Base-by-base conservation (phyloP, 371 early-diverging fungal species). In the Mucor mucedo region DNA sequence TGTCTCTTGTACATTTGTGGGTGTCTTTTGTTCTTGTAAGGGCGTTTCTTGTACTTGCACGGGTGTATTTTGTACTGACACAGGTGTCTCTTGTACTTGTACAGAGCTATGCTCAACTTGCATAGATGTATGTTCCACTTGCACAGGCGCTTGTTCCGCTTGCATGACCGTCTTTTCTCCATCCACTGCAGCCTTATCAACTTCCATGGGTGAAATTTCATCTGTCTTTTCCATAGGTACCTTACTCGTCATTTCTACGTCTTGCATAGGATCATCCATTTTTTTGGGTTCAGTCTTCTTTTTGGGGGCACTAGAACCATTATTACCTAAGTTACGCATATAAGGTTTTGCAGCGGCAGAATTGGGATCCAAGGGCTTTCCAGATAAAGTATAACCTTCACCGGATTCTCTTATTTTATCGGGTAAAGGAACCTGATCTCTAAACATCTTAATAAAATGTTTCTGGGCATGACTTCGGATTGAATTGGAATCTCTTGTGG, bases 401-500 rank as follows among this genome's bases (percentile, higher is more conserved):
- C 95, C 95, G 13, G 89, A 80, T 69, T 91, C 91, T 62, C 75
- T 69, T 60, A 88, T 88, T 81, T 91, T 95, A 41, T 73, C 82
- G 10, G 95, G 95, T 55, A 95, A 74, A 41, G 92, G 91, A 38
- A 89, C 71, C 30, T 80, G 83, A 68, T 93, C 95, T 47, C 95
- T 79, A 72, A 81, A 95, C 72, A 95, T 76, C 67, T 92, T 91
- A 70, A 94, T 94, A 60, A 95, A 93, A 69, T 93, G 90, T 71
- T 94, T 94, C 76, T 94, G 95, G 41, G 94, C 94, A 70, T 94
- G 95, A 62, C 92, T 91, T 64, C 94, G 81, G 56, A 95, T 90
- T 5, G 94, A 92, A 63, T 92, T 89, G 38, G 90, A 65, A 65
- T 93, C 91, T 56, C 95, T 82, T 3, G 94, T 95, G 30, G 70